Base-by-base conservation (phyloP, 2,329 filamentous ascomycete species). In the Alternaria angustiovoidea region DNA sequence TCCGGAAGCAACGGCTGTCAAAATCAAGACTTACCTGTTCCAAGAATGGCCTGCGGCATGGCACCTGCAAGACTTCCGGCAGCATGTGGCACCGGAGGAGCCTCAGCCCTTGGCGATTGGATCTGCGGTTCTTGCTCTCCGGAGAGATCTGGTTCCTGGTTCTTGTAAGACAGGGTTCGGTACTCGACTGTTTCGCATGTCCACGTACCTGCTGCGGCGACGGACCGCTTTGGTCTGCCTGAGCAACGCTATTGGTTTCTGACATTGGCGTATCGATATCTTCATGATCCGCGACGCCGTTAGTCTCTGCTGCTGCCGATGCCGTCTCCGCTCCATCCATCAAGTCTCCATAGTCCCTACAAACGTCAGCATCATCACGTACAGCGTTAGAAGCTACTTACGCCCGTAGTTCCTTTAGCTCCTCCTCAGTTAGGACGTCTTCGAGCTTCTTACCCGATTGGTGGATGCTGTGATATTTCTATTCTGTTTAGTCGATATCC, bases 391-490 rank as follows among this genome's bases (percentile, higher is more conserved):
- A 42, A 30, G 44, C 44, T 14, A 59, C 68, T 43, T 65, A 78
- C 76, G 65, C 65, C 63, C 66, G 68, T 54, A 78, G 39, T 54
- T 73, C 66, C 55, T 66, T 65, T 38, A 78, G 62, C 54, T 79
- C 76, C 38, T 75, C 71, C 53, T 64, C 59, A 7, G 61, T 75
- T 51, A 79, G 57, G 9, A 73, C 73, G 58, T 79, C 75, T 60
- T 78, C 75, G 3, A 78, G 62, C 46, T 71, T 73, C 62, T 77
- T 76, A 39, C 77, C 76, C 48, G 70, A 69, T 48, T 70, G 71
- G 42, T 73, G 69, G 55, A 79, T 78, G 59, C 75, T 77, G 51
- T 79, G 76, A 52, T 78, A 79, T 56, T 76, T 77, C 77, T 79
- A 36, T 36, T 12, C n/a, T 39, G 26, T 42, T 71, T 39, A 68